Evolutionary conservation across 2,329 filamentous ascomycete genomes (phyloP).

Genomic region (Penicillium sp.): DNA sequence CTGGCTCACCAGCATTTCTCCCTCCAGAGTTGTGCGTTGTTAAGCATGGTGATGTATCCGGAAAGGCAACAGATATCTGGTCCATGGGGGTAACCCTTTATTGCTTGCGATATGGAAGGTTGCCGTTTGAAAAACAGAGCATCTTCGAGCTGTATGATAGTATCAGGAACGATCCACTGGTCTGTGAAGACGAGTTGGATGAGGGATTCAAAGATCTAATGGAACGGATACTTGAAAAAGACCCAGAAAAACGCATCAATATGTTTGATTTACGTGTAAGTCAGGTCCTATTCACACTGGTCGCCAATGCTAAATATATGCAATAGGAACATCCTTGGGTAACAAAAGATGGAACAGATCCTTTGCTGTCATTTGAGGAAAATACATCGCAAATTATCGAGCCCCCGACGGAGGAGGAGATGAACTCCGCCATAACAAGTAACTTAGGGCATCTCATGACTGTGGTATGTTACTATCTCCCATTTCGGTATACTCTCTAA

Average conservation of each 20-base stretch:
- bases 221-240: slow-evolving; percentile 72
- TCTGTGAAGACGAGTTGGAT: slow-evolving; percentile 63
- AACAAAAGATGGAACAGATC: slow-evolving; percentile 74
- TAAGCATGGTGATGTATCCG: slow-evolving; percentile 82
- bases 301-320: slow-evolving; percentile 11
- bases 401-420: slow-evolving; percentile 82
- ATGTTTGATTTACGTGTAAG: slow-evolving; percentile 80
- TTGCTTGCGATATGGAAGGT: slow-evolving; percentile 81
- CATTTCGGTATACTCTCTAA: background rate
- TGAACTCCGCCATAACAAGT: slow-evolving; percentile 84
- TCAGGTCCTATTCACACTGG: slow-evolving; percentile 8
- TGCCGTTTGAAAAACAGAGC: slow-evolving; percentile 78
- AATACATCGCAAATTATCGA: slow-evolving; percentile 81
- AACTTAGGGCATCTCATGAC: slow-evolving; percentile 84
- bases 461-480: slow-evolving; percentile 56
- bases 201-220: slow-evolving; percentile 74
- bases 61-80: slow-evolving; percentile 92
- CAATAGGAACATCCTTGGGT: slow-evolving; percentile 87
- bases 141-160: slow-evolving; percentile 87
- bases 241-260: slow-evolving; percentile 76
- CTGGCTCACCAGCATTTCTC: slow-evolving; percentile 90
- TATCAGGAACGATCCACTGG: slow-evolving; percentile 69
- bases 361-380: slow-evolving; percentile 75
- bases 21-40: slow-evolving; percentile 87
- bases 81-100: slow-evolving; percentile 96